These are phyloP conservation scores for Flaveria brownii DNA, from an alignment of 129 eudicot genomes.

Conservation along the genomic window DNA sequence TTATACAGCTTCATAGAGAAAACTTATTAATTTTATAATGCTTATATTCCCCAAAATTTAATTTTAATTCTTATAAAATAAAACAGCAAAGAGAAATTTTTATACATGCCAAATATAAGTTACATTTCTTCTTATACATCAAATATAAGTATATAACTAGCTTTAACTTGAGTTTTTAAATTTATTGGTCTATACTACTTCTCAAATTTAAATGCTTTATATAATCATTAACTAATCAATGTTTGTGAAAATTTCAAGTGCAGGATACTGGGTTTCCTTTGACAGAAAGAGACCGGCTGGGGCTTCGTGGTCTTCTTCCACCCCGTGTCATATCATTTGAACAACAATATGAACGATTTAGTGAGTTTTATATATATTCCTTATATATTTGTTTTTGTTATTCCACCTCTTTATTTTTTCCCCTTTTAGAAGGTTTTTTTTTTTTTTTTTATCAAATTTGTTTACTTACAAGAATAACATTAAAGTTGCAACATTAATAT, in stretches of 20 bases:
- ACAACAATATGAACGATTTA: slow-evolving; percentile 93
- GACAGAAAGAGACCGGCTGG: slow-evolving; percentile 98
- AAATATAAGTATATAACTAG: background rate
- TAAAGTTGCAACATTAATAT: slow-evolving; percentile 21
- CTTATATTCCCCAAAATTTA: background rate
- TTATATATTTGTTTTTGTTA: slow-evolving; percentile 7
- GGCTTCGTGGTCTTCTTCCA: slow-evolving; percentile 98
- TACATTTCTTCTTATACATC: background rate
- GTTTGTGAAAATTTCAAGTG: slow-evolving; percentile 26
- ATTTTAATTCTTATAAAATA: background rate
- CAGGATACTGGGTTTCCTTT: slow-evolving; percentile 98
- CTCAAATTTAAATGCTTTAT: background rate
- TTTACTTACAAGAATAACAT: slow-evolving; percentile 19
- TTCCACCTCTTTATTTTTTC: background rate
- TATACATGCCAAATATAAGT: background rate
- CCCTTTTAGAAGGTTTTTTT: background rate
- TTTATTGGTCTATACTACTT: background rate
- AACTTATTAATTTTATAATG: background rate
- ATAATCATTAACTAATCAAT: slow-evolving; percentile 11
- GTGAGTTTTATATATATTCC: slow-evolving; percentile 49
- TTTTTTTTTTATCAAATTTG: slow-evolving; percentile 3
- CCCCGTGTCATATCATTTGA: slow-evolving; percentile 96
- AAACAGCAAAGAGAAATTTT: background rate
- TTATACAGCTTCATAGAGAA: background rate
- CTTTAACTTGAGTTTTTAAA: background rate